phyloP scores from a whole-genome alignment of 2,329 filamentous ascomycete species.

The Fusarium praegraminearum region DNA sequence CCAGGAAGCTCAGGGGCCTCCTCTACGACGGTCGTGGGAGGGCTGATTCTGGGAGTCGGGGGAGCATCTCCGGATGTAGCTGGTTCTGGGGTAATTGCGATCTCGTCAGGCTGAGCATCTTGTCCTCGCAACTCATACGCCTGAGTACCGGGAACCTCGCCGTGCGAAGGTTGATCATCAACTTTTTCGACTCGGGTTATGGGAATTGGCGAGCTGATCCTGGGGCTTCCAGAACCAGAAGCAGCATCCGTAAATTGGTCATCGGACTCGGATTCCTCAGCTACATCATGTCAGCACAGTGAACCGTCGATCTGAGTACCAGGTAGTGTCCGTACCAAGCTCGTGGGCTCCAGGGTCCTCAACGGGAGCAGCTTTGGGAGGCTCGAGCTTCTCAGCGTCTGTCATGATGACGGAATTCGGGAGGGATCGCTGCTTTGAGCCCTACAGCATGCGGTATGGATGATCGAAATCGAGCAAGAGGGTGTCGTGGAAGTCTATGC shows the following conservation, averaged over 20 bases:
- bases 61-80: constrained; percentile 42
- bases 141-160: constrained; percentile 71
- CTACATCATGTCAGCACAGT: constrained; percentile 51
- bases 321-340: constrained; percentile 58
- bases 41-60: constrained; percentile 40
- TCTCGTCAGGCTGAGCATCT: constrained; percentile 71
- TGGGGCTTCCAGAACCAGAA: constrained; percentile 61
- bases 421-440: constrained; percentile 16
- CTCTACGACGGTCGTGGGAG: constrained; percentile 67
- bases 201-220: constrained; percentile 65
- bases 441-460: constrained; percentile 41
- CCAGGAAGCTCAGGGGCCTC: constrained; percentile 65
- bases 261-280: constrained; percentile 72
- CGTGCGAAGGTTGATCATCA: constrained; percentile 64
- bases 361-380: constrained; percentile 50
- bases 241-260: constrained; percentile 78
- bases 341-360: constrained; percentile 71
- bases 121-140: constrained; percentile 67
- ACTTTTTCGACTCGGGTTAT: constrained; percentile 70
- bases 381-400: constrained; percentile 49
- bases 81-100: constrained; percentile 59
- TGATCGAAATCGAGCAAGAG: constrained; percentile 10
- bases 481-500: constrained; percentile 31
- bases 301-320: neutral
- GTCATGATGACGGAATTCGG: constrained; percentile 44